Base-by-base conservation (phyloP, 208 protist species). In the Eutreptiella sp. region DNA sequence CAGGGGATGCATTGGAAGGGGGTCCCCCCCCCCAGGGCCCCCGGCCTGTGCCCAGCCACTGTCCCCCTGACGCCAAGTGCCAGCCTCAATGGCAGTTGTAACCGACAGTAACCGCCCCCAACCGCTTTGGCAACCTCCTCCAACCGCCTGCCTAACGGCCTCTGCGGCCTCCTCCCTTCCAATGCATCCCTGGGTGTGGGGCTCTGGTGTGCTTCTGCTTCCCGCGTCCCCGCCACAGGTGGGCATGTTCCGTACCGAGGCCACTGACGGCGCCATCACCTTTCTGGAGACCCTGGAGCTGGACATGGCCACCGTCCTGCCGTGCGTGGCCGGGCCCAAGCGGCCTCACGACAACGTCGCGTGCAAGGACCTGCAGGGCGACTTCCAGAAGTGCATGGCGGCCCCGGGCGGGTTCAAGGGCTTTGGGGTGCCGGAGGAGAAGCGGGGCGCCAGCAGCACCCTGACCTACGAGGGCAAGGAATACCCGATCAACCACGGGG, bases 331-430 rank as follows among this genome's bases (percentile, higher is more conserved):
- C 1, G 93, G 91, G 27, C 94, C 94, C 59, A 96, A 97, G 77
- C 83, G 92, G 53, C 90, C 92, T 50, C 92, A 96, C 48, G 94
- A 97, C 76, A 77, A 89, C 70, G 85, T 97, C 1, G 52, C 82
- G 14, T 66, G 95, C n/a, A 48, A 68, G 2, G 76, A 93, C 46
- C 81, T 97, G 74, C 69, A 90, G 45, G 66, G 67, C 48, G 92
- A 96, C 73, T 97, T 97, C 72, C 68, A 72, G 46, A 64, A 77
- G 3, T 94, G 86, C 77, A 77, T 97, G 53, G 69, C 53, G 28
- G 76, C 85, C 52, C 85, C 85, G 66, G 72, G 78, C 21, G 90
- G 92, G 31, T 95, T 96, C 74, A 97, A 97, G 70, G 93, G 93
- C 55, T 97, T 93, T 68, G 91, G 83, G 50, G 76, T 97, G 54